Evolutionary conservation across 2,329 filamentous ascomycete species (phyloP).

Genomic region (Lecanosticta acicola): DNA sequence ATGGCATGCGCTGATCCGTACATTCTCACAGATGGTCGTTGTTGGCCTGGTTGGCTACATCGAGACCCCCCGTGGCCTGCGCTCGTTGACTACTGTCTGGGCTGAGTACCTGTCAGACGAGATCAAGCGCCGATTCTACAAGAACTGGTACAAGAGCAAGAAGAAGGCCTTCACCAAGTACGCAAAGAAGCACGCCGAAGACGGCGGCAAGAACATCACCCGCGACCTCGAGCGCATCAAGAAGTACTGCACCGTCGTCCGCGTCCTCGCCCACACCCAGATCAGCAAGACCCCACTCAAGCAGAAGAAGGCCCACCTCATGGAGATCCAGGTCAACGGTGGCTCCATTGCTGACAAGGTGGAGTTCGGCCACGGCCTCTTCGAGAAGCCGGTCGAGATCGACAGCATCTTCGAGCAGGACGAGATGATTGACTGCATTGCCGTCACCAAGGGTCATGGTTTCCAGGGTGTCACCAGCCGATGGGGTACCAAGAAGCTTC

Average conservation of each 20-base stretch:
- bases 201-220: slow-evolving; percentile 81
- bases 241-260: slow-evolving; percentile 99
- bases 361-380: slow-evolving; percentile 86
- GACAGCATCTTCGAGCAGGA: slow-evolving; percentile 96
- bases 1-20: slow-evolving; percentile 51
- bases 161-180: slow-evolving; percentile 99
- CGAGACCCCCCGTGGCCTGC: slow-evolving; percentile 98
- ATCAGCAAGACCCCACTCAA: slow-evolving; percentile 98
- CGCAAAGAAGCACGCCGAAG: slow-evolving; percentile 99
- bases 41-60: slow-evolving; percentile 99
- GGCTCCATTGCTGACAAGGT: slow-evolving; percentile 95
- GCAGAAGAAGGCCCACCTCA: slow-evolving; percentile 99
- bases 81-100: slow-evolving; percentile 99
- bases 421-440: slow-evolving; percentile 98
- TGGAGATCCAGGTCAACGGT: slow-evolving; percentile 99
- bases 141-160: slow-evolving; percentile 99
- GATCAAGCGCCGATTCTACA: slow-evolving; percentile 99
- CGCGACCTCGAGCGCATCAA: slow-evolving; percentile 99
- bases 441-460: slow-evolving; percentile 99
- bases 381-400: slow-evolving; percentile 98
- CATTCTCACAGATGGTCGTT: slow-evolving; percentile 79
- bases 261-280: slow-evolving; percentile 98
- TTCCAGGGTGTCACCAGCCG: slow-evolving; percentile 94
- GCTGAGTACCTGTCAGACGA: slow-evolving; percentile 98
- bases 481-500: slow-evolving; percentile 99